phyloP scores from a whole-genome alignment of 2,329 filamentous ascomycete species.

The Epichloe amarillans region DNA sequence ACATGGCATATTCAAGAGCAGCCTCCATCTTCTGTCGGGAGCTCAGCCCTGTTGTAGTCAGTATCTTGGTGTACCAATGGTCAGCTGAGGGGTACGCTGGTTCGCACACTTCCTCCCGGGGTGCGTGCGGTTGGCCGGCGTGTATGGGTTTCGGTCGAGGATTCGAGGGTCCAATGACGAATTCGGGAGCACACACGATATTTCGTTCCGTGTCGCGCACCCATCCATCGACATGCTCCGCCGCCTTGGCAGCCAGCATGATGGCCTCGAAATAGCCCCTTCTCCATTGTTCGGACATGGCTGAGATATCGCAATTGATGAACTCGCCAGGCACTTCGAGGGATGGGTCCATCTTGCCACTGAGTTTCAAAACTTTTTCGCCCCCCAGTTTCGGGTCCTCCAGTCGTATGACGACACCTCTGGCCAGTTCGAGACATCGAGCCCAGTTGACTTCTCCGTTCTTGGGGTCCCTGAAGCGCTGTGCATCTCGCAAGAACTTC shows the following conservation, averaged over 20 bases:
- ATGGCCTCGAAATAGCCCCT: conserved; percentile 74
- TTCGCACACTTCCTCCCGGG: conserved; percentile 63
- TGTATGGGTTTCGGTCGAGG: conserved; percentile 63
- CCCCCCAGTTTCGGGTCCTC: conserved; percentile 61
- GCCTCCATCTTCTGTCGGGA: conserved; percentile 70
- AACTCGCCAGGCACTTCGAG: conserved; percentile 56
- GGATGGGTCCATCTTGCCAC: conserved; percentile 46
- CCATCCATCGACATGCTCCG: conserved; percentile 73
- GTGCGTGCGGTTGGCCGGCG: conserved; percentile 45
- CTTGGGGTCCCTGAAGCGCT: conserved; percentile 41
- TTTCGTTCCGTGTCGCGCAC: conserved; percentile 54
- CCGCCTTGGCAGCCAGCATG: conserved; percentile 61
- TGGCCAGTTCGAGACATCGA: conserved; percentile 45
- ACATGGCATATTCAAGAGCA: conserved; percentile 70
- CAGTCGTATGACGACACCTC: conserved; percentile 48
- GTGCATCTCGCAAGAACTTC: conserved; percentile 52
- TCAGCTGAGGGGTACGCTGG: conserved; percentile 58
- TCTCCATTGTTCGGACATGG: conserved; percentile 72
- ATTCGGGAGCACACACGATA: conserved; percentile 56
- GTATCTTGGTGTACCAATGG: conserved; percentile 65
- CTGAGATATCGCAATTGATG: conserved; percentile 54
- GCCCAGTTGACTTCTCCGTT: conserved; percentile 52
- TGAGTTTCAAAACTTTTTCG: conserved; percentile 43
- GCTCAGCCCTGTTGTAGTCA: conserved; percentile 69
- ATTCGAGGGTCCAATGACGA: conserved; percentile 73